Evolutionary conservation across 129 eudicot species (phyloP).

Genomic region (Logfia minima): DNA sequence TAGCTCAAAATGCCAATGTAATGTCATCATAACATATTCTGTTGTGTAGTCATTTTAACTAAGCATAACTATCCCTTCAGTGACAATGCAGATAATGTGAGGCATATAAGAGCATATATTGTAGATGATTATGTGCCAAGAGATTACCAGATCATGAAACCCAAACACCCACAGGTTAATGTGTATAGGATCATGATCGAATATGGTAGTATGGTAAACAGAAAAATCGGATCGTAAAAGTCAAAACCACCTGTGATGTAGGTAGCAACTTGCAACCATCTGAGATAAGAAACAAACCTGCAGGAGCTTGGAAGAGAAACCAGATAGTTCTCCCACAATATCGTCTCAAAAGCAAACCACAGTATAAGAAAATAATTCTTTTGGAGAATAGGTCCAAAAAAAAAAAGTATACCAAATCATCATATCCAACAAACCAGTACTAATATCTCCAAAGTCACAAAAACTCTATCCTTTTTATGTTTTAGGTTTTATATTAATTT

Average conservation of each 20-base stretch:
- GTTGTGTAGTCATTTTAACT: not conserved
- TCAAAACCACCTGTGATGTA: not conserved
- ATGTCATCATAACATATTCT: not conserved
- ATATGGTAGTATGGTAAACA: not conserved
- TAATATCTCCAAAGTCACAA: constrained; percentile 20
- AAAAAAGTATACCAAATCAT: not conserved
- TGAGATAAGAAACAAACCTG: not conserved
- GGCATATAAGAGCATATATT: not conserved
- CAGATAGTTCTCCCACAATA: not conserved
- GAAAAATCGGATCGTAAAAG: not conserved
- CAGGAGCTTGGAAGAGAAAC: not conserved
- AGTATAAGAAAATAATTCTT: not conserved
- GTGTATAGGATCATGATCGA: not conserved
- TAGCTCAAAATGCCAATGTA: not conserved
- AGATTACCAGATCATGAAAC: not conserved
- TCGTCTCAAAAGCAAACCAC: constrained; percentile 13
- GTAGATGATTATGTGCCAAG: not conserved
- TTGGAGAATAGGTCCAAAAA: constrained; percentile 14
- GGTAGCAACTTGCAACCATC: constrained; percentile 1
- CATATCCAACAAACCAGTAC: constrained; percentile 23
- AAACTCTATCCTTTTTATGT: constrained; percentile 2
- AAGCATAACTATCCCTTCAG: not conserved
- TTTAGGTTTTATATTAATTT: constrained; percentile 2
- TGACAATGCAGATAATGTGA: not conserved
- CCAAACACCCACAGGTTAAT: not conserved